Evolutionary conservation across 164 flowering plant genomes (phyloP).

Genomic region (Magnolia sinica): DNA sequence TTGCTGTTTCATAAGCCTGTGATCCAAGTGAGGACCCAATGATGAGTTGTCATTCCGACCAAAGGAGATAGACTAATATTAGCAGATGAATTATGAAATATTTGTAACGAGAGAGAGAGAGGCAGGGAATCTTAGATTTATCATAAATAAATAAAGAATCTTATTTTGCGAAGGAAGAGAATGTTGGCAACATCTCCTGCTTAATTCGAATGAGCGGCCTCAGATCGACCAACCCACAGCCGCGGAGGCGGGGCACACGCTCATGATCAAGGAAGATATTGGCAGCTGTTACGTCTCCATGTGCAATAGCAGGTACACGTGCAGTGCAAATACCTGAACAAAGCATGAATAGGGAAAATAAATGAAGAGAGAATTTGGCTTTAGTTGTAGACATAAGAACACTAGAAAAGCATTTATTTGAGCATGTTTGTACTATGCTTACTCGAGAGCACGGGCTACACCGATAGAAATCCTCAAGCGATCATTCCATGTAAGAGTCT

Average conservation of each 20-base stretch:
- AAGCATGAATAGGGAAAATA: not conserved
- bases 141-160: not conserved
- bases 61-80: no score
- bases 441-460: constrained; percentile 91
- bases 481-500: constrained; percentile 64
- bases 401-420: not conserved
- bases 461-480: constrained; percentile 75
- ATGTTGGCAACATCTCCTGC: constrained; percentile 28
- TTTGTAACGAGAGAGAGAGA: not conserved
- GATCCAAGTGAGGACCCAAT: no score
- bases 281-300: constrained; percentile 66
- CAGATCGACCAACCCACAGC: constrained; percentile 71
- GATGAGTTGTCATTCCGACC: no score
- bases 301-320: constrained; percentile 66
- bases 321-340: constrained; percentile 74
- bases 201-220: constrained; percentile 37
- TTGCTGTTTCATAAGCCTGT: no score
- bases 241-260: constrained; percentile 47
- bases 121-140: not conserved
- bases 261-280: constrained; percentile 76
- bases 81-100: not conserved
- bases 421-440: constrained; percentile 24
- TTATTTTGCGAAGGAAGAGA: not conserved
- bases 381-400: not conserved
- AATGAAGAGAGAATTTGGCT: not conserved